phyloP scores from a whole-genome alignment of 2,329 filamentous ascomycete species.

The Trichoderma pleuroti region DNA sequence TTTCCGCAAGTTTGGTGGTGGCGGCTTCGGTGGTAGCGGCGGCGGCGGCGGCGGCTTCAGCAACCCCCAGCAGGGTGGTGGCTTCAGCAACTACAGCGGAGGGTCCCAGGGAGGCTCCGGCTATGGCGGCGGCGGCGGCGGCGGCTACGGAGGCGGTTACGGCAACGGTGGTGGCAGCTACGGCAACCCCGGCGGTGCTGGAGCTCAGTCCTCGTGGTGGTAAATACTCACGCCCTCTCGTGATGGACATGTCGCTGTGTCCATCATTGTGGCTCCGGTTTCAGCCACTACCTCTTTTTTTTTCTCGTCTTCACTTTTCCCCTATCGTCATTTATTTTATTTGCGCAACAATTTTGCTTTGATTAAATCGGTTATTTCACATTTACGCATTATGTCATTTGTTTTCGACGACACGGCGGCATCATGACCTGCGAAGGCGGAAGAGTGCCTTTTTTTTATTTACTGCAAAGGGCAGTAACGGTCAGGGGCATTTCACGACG shows the following conservation, averaged over 20 bases:
- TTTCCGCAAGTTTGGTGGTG: conserved; percentile 75
- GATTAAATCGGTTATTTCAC: conserved; percentile 25
- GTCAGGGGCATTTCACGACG: conserved; percentile 41
- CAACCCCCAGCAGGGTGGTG: conserved; percentile 28
- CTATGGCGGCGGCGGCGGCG: conserved; percentile 39
- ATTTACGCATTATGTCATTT: conserved; percentile 31
- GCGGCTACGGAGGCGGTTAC: conserved; percentile 44
- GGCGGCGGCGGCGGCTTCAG: conserved; percentile 38
- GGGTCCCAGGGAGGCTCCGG: conserved; percentile 36
- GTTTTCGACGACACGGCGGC: conserved; percentile 38
- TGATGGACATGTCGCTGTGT: conserved; percentile 20
- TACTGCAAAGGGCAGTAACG: conserved; percentile 35
- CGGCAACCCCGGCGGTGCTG: conserved; percentile 66
- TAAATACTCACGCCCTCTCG: conserved; percentile 33
- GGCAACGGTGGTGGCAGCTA: conserved; percentile 48
- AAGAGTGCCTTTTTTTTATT: conserved; percentile 33
- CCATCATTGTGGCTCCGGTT: conserved; percentile 16
- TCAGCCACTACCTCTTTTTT: conserved; percentile 11
- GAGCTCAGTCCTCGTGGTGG: conserved; percentile 68
- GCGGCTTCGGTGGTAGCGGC: conserved; percentile 45
- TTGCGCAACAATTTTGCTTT: conserved; percentile 25
- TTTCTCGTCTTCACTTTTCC: conserved; percentile 20
- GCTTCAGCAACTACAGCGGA: conserved; percentile 35
- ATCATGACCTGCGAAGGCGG: conserved; percentile 39
- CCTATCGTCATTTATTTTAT: conserved; percentile 26